Evolutionary conservation across 2,329 filamentous ascomycete species (phyloP).

Genomic region (Fusarium sp.): DNA sequence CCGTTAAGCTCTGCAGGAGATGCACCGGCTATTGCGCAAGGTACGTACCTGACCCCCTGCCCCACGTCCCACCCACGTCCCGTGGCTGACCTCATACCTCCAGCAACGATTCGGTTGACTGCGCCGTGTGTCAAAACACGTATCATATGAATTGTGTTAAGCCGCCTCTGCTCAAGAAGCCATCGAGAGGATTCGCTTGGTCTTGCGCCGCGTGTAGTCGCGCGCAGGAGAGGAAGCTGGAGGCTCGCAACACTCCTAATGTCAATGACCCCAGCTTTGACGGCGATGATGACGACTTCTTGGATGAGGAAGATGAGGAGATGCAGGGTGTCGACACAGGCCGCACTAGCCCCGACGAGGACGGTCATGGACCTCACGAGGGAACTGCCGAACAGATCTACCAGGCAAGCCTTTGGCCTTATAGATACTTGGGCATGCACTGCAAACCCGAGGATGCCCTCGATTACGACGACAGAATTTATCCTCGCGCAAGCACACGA

Average conservation of each 20-base stretch:
- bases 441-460: slow-evolving; percentile 95
- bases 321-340: slow-evolving; percentile 67
- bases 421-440: slow-evolving; percentile 94
- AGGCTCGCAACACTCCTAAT: slow-evolving; percentile 87
- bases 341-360: slow-evolving; percentile 72
- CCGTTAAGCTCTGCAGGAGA: slow-evolving; percentile 95
- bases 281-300: slow-evolving; percentile 70
- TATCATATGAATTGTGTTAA: slow-evolving; percentile 99
- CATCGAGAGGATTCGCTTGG: slow-evolving; percentile 97
- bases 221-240: slow-evolving; percentile 92
- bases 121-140: slow-evolving; percentile 91
- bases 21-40: slow-evolving; percentile 92
- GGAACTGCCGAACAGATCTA: slow-evolving; percentile 89
- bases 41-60: slow-evolving; percentile 61
- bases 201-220: slow-evolving; percentile 95
- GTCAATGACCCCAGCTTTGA: slow-evolving; percentile 76
- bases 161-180: slow-evolving; percentile 92
- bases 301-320: slow-evolving; percentile 79
- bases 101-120: slow-evolving; percentile 95
- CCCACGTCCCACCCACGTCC: slow-evolving; percentile 32
- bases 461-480: slow-evolving; percentile 97
- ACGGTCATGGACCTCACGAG: slow-evolving; percentile 65
- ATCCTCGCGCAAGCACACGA: slow-evolving; percentile 92
- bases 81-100: slow-evolving; percentile 40
- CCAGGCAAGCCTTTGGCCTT: slow-evolving; percentile 95